Evolutionary conservation across 768 basidiomycete species (phyloP), one percentile per base, ranked within the genome.

Genomic region (Suillus clintonianus): DNA sequence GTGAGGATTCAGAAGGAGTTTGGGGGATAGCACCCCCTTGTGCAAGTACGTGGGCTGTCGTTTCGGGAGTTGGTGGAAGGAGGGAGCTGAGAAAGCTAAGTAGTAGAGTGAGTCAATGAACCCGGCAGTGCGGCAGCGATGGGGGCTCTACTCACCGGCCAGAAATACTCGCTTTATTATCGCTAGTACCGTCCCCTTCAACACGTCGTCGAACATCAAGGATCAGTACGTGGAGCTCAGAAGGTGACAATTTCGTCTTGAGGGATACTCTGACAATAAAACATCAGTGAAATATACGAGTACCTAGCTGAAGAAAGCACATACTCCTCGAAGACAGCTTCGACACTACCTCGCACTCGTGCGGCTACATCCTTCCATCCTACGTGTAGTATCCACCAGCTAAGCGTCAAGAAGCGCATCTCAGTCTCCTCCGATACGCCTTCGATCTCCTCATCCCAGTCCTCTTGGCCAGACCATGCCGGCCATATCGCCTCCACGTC

Each of bases 301-400:
- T 63, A 36, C 53, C 37, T 56, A 43, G 32, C 45, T 56, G 17
- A 14, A 24, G 13, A 4, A 74, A 32, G 11, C 15, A 79, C 91
- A 67, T 64, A 96, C 95, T 86, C 86, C 60, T 92, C 89, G 62
- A 97, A 92, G 0, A 92, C 92, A 62, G 89, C 89, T 69, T 93
- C 89, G 0, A 95, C 93, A 0, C 85, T 90, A 39, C 83, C 77
- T 67, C 88, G 78, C 0, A 95, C 91, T 43, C 92, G 79, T 66
- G 87, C 86, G 0, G 85, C 87, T 0, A 98, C 83, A 63, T 90
- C 89, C 68, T 89, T 91, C 95, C 95, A 97, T 0, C 96, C 95
- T 4, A 94, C 90, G 71, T 97, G 89, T 61, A 97, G 70, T 11
- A 97, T 80, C 94, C 95, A 97, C 94, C 95, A 98, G 43, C 89